phyloP scores from a whole-genome alignment of 208 protist genomes.

The Porcisia hertigi region DNA sequence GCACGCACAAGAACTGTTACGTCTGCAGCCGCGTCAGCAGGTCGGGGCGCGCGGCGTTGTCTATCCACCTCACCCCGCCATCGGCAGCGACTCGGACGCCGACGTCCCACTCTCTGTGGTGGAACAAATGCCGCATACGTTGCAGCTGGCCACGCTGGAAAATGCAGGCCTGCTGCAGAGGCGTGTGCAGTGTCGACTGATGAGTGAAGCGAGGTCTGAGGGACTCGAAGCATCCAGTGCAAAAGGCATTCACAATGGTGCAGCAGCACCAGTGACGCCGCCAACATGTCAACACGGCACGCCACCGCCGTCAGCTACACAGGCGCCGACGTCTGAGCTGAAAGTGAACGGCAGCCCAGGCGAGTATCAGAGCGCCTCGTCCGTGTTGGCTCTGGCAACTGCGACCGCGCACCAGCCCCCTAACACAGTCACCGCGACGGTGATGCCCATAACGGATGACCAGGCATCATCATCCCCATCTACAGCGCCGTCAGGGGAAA shows the following conservation, averaged over 20 bases:
- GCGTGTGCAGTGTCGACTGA: slow-evolving; percentile 6
- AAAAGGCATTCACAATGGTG: background rate
- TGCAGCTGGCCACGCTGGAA: slow-evolving; percentile 32
- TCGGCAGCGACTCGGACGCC: background rate
- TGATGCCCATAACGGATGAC: background rate
- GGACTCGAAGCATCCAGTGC: background rate
- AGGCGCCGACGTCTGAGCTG: background rate
- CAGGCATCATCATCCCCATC: background rate
- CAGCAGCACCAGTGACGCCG: background rate
- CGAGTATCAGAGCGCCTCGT: slow-evolving; percentile 2
- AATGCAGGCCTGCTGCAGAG: slow-evolving; percentile 8
- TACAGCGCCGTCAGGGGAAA: background rate
- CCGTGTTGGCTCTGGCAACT: slow-evolving; percentile 3
- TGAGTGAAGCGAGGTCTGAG: background rate
- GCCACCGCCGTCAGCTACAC: background rate
- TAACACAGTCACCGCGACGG: no score
- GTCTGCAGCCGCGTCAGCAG: slow-evolving; percentile 23
- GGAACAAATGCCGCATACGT: slow-evolving; percentile 21
- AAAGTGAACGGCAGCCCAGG: background rate
- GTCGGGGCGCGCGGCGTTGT: slow-evolving; percentile 18
- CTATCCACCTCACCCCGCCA: slow-evolving; percentile 17
- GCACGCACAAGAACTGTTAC: slow-evolving; percentile 28
- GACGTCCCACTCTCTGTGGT: slow-evolving; percentile 17
- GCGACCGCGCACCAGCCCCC: background rate
- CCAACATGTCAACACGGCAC: background rate